Conservation (phyloP, 164 flowering plant genomes). For the Warburgia ugandensis region DNA sequence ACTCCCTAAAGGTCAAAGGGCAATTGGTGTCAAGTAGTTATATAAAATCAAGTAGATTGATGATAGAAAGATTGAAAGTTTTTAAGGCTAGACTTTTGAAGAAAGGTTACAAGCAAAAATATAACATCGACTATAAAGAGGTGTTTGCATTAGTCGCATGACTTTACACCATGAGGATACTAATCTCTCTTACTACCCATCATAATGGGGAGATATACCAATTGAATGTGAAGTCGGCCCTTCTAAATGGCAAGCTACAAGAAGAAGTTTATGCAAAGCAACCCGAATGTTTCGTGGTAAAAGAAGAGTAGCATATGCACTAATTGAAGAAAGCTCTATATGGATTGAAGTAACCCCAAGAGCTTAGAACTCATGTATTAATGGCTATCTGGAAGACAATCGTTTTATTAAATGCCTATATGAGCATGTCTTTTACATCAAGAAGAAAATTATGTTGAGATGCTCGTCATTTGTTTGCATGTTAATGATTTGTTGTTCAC, state of each 20-base stretch:
- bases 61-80: not conserved
- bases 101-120: not conserved
- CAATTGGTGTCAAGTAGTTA: not conserved
- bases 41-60: too few relatives aligned
- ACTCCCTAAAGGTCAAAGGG: not conserved
- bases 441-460: too few relatives aligned
- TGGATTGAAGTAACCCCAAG: constrained; percentile 1
- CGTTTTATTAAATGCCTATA: too few relatives aligned
- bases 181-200: not conserved
- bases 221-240: not conserved
- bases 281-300: not conserved
- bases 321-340: not conserved
- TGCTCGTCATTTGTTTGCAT: too few relatives aligned
- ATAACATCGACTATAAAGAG: not conserved
- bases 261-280: not conserved
- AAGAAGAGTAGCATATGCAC: not conserved
- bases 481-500: too few relatives aligned
- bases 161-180: not conserved
- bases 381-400: not conserved
- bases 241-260: not conserved
- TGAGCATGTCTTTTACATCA: too few relatives aligned
- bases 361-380: not conserved
- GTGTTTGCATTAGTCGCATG: not conserved
- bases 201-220: not conserved
- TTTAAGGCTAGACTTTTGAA: not conserved